Evolutionary conservation across 164 flowering plant genomes (phyloP).

Genomic region (Vitis cinerea): DNA sequence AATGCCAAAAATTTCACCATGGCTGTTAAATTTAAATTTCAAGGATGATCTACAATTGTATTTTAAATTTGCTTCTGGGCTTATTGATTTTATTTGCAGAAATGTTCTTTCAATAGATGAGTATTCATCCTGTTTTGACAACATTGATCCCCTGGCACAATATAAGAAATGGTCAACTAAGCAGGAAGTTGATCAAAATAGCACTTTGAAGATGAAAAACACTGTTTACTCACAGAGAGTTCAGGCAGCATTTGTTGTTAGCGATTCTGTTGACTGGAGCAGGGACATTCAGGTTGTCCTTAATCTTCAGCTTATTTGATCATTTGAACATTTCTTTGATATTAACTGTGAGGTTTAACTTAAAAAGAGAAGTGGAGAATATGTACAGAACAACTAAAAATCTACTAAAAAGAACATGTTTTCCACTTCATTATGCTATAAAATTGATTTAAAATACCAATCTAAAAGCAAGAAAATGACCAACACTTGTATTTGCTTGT

Average conservation of each 20-base stretch:
- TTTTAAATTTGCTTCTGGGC: not conserved
- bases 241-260: conserved; percentile 74
- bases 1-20: not conserved
- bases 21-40: not conserved
- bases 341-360: not conserved
- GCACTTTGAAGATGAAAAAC: conserved; percentile 14
- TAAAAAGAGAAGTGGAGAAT: no score
- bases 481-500: no score
- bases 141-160: conserved; percentile 76
- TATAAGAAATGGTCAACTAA: conserved; percentile 57
- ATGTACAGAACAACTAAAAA: no score
- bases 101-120: conserved; percentile 79
- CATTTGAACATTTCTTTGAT: not conserved
- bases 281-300: conserved; percentile 83
- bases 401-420: no score
- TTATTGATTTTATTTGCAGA: conserved; percentile 36
- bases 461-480: no score
- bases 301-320: not conserved
- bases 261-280: conserved; percentile 94
- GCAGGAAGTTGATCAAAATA: conserved; percentile 11
- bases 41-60: not conserved
- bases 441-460: no score
- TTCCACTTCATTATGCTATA: no score
- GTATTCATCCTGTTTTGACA: conserved; percentile 68
- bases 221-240: conserved; percentile 50